Evolutionary conservation across 192 early-diverging fungal genomes (phyloP).

Genomic region (Phlyctochytrium bullatum): DNA sequence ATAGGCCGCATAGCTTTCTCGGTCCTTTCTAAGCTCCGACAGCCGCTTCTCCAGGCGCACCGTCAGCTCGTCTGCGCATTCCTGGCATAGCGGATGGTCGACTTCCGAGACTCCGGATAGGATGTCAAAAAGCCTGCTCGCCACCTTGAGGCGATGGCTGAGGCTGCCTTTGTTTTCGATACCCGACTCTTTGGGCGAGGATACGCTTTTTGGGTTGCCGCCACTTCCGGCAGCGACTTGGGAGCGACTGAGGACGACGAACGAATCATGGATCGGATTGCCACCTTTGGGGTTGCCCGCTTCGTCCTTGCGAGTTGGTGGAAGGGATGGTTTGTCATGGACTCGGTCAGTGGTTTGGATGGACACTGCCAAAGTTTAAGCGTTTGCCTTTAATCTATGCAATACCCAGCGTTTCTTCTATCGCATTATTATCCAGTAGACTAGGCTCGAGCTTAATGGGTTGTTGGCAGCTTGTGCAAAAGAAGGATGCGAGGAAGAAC

Average conservation of each 20-base stretch:
- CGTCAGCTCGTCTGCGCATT: constrained; percentile 80
- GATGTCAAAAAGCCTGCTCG: constrained; percentile 72
- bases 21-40: constrained; percentile 66
- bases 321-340: neutral
- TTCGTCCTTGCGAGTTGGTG: constrained; percentile 16
- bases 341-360: neutral
- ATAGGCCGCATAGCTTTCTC: constrained; percentile 70
- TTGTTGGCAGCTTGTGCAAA: constrained; percentile 66
- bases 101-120: constrained; percentile 72
- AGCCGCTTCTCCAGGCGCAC: constrained; percentile 69
- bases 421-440: constrained; percentile 46
- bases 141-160: constrained; percentile 56
- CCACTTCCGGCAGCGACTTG: constrained; percentile 35
- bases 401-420: constrained; percentile 55
- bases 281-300: too few species aligned
- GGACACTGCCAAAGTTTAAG: constrained; percentile 26
- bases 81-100: constrained; percentile 85
- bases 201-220: neutral
- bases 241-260: constrained; percentile 56
- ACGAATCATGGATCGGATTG: constrained; percentile 50
- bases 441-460: constrained; percentile 59
- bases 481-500: constrained; percentile 19
- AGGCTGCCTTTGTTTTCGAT: constrained; percentile 27
- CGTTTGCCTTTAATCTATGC: constrained; percentile 14
- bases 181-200: neutral